These are phyloP conservation scores for Xylaria sp. DNA, from an alignment of 2,329 filamentous ascomycete genomes.

Conservation along the genomic window DNA sequence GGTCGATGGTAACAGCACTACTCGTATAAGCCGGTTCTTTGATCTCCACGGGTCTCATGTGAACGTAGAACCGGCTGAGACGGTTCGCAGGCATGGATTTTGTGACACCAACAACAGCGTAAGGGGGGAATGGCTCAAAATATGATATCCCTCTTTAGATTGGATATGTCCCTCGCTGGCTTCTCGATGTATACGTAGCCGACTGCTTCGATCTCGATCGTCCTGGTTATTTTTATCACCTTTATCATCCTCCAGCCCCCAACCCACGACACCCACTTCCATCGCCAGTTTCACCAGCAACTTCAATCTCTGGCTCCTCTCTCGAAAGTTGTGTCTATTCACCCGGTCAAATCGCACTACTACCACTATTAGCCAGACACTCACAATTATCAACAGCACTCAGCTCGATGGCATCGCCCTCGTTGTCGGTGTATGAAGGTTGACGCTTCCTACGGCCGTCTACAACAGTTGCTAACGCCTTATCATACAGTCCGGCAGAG, in stretches of 20 bases:
- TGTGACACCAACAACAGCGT: constrained; percentile 30
- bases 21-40: constrained; percentile 22
- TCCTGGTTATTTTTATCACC: too few species aligned
- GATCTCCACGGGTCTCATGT: constrained; percentile 27
- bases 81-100: constrained; percentile 37
- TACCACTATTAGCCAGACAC: neutral
- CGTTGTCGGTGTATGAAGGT: constrained; percentile 17
- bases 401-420: constrained; percentile 26
- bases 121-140: constrained; percentile 11
- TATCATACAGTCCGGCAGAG: constrained; percentile 15
- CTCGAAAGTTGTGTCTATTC: too few species aligned
- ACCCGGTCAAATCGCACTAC: neutral
- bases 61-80: constrained; percentile 39
- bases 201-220: too few species aligned
- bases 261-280: too few species aligned
- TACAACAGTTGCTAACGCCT: neutral
- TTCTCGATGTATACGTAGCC: too few species aligned
- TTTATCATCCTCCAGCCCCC: too few species aligned
- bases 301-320: too few species aligned
- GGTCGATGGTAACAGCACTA: constrained; percentile 2
- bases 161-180: too few species aligned
- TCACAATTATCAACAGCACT: constrained; percentile 22
- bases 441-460: neutral
- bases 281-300: too few species aligned
- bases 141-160: too few species aligned